Evolutionary conservation across 257 asterid genomes (phyloP), one percentile per base, ranked within the genome.

Genomic region (Nicotiana noctiflora): DNA sequence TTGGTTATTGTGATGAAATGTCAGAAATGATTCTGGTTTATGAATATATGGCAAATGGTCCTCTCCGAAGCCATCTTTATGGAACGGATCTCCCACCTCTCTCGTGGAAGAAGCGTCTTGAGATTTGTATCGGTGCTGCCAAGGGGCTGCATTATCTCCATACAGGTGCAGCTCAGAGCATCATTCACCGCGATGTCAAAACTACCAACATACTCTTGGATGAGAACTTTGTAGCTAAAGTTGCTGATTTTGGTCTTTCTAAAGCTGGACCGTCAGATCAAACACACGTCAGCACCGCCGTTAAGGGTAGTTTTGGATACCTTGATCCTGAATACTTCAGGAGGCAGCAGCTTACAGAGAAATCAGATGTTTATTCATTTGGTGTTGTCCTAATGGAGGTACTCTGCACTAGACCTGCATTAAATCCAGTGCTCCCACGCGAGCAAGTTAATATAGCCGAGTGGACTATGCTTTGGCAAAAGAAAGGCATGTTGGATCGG

Each of bases 301-400:
- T 88, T 32, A 88, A 88, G 49, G 91, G 91, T 9, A 86, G 89
- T 44, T 88, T 88, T 62, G 91, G 91, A 37, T 88, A 88, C 75
- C 91, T 88, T 34, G 91, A 88, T 83, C 91, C 91, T 13, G 91
- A 88, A 68, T 88, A 88, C 82, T 88, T 88, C 31, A 67, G 91
- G 57, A 82, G 91, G 87, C 91, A 88, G 76, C 91, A 88, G 64
- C 88, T 88, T 27, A 88, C 91, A 0, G 91, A 88, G 81, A 88
- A 88, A 61, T 88, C 91, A 0, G 91, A 88, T 80, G 89, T 88
- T 18, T 88, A 88, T 76, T 88, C 91, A 55, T 88, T 88, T 75
- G 91, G 91, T 15, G 91, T 88, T 31, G 91, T 88, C 19, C 80
- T 88, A 27, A 86, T 88, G 91, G 91, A 88, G 80, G 89, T 88